These are phyloP conservation scores for Hymenoscyphus repandus DNA, from an alignment of 2,329 filamentous ascomycete species.

Conservation along the genomic window DNA sequence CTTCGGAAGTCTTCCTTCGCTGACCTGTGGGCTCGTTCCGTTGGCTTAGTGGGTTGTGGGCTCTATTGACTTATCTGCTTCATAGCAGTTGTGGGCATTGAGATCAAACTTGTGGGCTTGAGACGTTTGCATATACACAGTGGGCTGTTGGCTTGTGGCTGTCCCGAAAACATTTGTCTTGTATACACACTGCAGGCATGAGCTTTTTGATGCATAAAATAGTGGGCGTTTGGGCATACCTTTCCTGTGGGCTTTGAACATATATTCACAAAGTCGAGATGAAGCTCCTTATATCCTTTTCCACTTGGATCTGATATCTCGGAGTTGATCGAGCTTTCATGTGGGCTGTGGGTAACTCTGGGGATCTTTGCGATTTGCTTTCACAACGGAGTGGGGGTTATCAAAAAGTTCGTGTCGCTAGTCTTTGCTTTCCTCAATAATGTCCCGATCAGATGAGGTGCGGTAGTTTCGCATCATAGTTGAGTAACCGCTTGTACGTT, in stretches of 20 bases:
- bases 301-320: conserved; percentile 18
- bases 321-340: conserved; percentile 30
- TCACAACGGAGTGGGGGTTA: neutral
- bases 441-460: conserved; percentile 2
- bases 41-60: conserved; percentile 35
- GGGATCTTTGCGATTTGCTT: conserved; percentile 11
- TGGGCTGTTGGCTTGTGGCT: conserved; percentile 33
- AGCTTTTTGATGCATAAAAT: conserved; percentile 26
- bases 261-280: conserved; percentile 29
- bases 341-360: conserved; percentile 28
- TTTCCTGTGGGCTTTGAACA: conserved; percentile 31
- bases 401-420: conserved; percentile 19
- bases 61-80: conserved; percentile 33
- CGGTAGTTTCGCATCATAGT: conserved; percentile 15
- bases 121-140: conserved; percentile 19
- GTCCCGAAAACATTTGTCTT: conserved; percentile 16
- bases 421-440: conserved; percentile 5
- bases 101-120: conserved; percentile 32
- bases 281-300: conserved; percentile 28
- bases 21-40: conserved; percentile 27
- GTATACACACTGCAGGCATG: conserved; percentile 8
- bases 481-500: conserved; percentile 12
- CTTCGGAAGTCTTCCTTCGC: conserved; percentile 14
- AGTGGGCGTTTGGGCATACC: conserved; percentile 27
- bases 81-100: conserved; percentile 33